Base-by-base conservation (phyloP, 345 rosid genomes). In the Psidium friedrichsthalianum region DNA sequence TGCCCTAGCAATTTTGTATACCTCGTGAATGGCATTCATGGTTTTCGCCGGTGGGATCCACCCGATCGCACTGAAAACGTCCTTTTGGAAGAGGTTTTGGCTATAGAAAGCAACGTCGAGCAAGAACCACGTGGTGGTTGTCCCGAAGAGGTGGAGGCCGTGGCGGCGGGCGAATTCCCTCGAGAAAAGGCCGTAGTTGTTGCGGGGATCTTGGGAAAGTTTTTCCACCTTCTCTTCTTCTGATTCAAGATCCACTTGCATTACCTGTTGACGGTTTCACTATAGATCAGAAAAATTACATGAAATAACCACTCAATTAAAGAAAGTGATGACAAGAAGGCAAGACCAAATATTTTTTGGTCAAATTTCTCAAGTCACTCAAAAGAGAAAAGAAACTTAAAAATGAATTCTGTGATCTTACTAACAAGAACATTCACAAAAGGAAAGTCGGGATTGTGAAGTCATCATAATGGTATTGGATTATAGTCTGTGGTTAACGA, bases 61-160 rank as follows among this genome's bases (percentile, higher is more conserved):
- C 18, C 57, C 64, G 51, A 88, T 61, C 29, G 74, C 83, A 49
- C 5, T 61, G 82, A 44, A 84, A 80, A 91, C 88, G 24, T 91
- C 93, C 87, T 91, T 91, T 51, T 91, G 93, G 88, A 91, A 91
- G 82, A 91, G 82, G 86, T 90, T 83, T 53, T 83, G 85, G 56
- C 88, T 86, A 55, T 86, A 86, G 61, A 83, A 86, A 7, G 88
- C 85, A 42, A 91, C 90, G 90, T 90, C 92, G 32, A 91, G 90
- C 85, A 91, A 85, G 86, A 91, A 90, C 93, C 93, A 91, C 2
- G 93, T 89, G 51, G 86, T 83, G 11, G 93, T 27, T 4, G 93
- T 90, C 51, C 92, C 93, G 6, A 91, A 82, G 83, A 90, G 89
- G 86, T 90, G 93, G 36, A 89, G 90, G 29, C 93, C 93, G 22